A percentile compares a stretch with the other conserved stretches of the same genome.
phyloP scores from a whole-genome alignment of 2,329 filamentous ascomycete genomes.

The Myrmaecium sp. region DNA sequence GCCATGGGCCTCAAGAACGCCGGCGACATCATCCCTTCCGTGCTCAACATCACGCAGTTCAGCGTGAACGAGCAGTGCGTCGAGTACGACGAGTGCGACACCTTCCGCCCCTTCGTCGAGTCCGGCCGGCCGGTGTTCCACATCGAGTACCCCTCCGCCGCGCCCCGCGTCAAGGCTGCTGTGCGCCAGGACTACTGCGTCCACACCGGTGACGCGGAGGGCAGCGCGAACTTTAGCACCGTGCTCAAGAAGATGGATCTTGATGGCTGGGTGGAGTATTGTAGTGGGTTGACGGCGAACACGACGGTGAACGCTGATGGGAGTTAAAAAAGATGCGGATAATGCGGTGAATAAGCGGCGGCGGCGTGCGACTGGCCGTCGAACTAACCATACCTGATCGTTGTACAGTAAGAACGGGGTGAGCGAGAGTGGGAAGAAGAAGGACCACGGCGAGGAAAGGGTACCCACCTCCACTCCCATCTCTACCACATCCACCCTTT shows the following conservation, averaged over 20 bases:
- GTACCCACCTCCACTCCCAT: too few species aligned
- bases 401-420: background rate
- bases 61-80: slow-evolving; percentile 55
- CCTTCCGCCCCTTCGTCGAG: slow-evolving; percentile 39
- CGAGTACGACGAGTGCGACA: slow-evolving; percentile 41
- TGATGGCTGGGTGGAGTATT: slow-evolving; percentile 45
- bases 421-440: too few species aligned
- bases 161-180: slow-evolving; percentile 19
- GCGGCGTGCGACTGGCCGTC: too few species aligned
- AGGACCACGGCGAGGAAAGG: too few species aligned
- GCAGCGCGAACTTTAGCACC: slow-evolving; percentile 39
- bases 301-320: slow-evolving; percentile 10
- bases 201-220: slow-evolving; percentile 15
- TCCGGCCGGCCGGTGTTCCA: slow-evolving; percentile 53
- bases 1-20: slow-evolving; percentile 55
- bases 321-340: too few species aligned
- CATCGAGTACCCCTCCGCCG: slow-evolving; percentile 49
- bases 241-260: slow-evolving; percentile 49
- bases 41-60: slow-evolving; percentile 41
- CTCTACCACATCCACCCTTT: too few species aligned
- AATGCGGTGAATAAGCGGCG: too few species aligned
- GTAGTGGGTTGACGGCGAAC: slow-evolving; percentile 16
- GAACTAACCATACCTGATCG: too few species aligned
- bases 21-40: slow-evolving; percentile 36
- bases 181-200: slow-evolving; percentile 25